Percentiles rank a stretch among this genome's conserved stretches.
Conservation (phyloP, 352 stramenopile genomes). For the Phytophthora constricta region DNA sequence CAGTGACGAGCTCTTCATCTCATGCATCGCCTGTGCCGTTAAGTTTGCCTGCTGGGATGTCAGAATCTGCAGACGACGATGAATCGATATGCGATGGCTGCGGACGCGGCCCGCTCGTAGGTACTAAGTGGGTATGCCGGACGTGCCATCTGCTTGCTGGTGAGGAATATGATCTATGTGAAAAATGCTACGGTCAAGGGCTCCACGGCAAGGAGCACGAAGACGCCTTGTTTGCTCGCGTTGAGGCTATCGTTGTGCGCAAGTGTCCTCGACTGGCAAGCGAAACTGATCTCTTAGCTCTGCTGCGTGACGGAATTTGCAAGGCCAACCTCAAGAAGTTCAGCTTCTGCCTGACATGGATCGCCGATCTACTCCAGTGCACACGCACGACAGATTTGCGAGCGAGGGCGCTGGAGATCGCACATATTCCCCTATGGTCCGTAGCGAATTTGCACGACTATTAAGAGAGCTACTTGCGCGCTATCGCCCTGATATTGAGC, state of each 20-base stretch:
- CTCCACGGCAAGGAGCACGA: constrained; percentile 76
- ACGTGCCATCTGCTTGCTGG: constrained; percentile 58
- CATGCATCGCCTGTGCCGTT: constrained; percentile 30
- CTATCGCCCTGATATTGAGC: constrained; percentile 70
- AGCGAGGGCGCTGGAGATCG: constrained; percentile 73
- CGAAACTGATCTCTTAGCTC: constrained; percentile 62
- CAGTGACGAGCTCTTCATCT: constrained; percentile 18
- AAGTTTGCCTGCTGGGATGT: constrained; percentile 6
- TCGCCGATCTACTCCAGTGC: constrained; percentile 73
- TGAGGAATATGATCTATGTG: constrained; percentile 67
- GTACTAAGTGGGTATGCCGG: constrained; percentile 72
- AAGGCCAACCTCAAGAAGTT: constrained; percentile 87
- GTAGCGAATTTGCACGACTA: constrained; percentile 70
- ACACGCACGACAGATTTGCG: constrained; percentile 68
- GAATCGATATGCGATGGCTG: constrained; percentile 74
- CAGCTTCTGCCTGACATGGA: constrained; percentile 83
- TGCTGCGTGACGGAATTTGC: constrained; percentile 77
- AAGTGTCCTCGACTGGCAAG: constrained; percentile 59
- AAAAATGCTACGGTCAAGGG: constrained; percentile 80
- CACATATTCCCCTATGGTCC: constrained; percentile 69
- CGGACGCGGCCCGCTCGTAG: constrained; percentile 54
- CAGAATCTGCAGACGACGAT: constrained; percentile 47
- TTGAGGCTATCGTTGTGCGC: constrained; percentile 67
- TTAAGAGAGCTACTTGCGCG: constrained; percentile 62
- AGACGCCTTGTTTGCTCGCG: constrained; percentile 63